Conservation (phyloP, 176 grass and related monocot species). For the Pontederia paniculata region DNA sequence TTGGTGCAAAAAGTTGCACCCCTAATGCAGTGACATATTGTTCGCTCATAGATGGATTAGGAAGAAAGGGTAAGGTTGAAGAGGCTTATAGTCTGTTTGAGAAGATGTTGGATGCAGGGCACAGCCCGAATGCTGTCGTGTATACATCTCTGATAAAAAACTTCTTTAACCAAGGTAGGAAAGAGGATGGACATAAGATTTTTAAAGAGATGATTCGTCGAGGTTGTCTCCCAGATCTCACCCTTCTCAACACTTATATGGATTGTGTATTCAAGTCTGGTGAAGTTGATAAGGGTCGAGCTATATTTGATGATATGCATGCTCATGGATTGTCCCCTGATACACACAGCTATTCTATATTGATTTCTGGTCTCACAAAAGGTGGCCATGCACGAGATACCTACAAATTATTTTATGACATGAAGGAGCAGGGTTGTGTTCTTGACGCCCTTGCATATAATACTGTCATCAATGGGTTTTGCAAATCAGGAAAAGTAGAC, state of each 20-base stretch:
- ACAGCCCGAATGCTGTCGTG: slow-evolving; percentile 57
- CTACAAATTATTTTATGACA: slow-evolving; percentile 73
- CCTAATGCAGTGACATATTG: slow-evolving; percentile 69
- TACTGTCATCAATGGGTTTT: slow-evolving; percentile 81
- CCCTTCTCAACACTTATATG: slow-evolving; percentile 89
- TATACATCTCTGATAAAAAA: slow-evolving; percentile 81
- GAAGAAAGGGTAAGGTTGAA: slow-evolving; percentile 76
- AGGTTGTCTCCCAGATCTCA: slow-evolving; percentile 70
- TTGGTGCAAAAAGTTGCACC: slow-evolving; percentile 54
- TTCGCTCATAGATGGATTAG: slow-evolving; percentile 83
- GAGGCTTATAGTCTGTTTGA: slow-evolving; percentile 79
- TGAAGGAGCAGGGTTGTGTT: slow-evolving; percentile 74
- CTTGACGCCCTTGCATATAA: slow-evolving; percentile 79
- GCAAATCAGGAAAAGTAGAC: slow-evolving; percentile 85
- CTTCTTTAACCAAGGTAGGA: slow-evolving; percentile 86
- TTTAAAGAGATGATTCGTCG: slow-evolving; percentile 75
- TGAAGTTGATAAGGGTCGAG: slow-evolving; percentile 59
- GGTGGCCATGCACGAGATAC: slow-evolving; percentile 86
- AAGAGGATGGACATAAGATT: slow-evolving; percentile 95
- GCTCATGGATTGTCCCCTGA: slow-evolving; percentile 54
- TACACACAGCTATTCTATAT: slow-evolving; percentile 72
- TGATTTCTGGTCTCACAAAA: slow-evolving; percentile 93
- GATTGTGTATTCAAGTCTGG: slow-evolving; percentile 83
- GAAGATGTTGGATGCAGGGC: slow-evolving; percentile 68
- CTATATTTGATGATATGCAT: slow-evolving; percentile 68